phyloP scores from a whole-genome alignment of 441 rosid genomes.

The Hura crepitans region DNA sequence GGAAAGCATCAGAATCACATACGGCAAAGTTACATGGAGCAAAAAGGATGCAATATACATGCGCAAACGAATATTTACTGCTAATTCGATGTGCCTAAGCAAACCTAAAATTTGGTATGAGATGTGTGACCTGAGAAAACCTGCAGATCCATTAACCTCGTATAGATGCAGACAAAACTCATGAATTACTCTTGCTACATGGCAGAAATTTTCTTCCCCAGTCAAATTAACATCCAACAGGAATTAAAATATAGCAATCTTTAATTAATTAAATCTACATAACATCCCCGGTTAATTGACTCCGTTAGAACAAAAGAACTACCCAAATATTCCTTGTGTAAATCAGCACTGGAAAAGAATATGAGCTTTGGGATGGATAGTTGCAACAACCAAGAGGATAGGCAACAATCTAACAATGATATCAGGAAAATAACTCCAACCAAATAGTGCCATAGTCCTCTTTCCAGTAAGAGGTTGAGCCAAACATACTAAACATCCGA shows the following conservation, averaged over 20 bases:
- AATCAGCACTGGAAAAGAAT: not conserved
- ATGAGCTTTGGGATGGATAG: not conserved
- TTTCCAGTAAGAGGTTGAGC: slow-evolving; percentile 1
- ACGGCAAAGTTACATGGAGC: not conserved
- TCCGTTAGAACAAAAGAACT: not conserved
- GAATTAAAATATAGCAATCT: not conserved
- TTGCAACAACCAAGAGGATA: no score
- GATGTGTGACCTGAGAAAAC: no score
- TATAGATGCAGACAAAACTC: not conserved
- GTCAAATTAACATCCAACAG: not conserved
- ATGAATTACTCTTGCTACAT: not conserved
- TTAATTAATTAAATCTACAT: no score
- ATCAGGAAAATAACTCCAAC: not conserved
- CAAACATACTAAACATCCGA: slow-evolving; percentile 5
- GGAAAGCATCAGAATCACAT: slow-evolving; percentile 26
- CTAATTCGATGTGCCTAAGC: no score
- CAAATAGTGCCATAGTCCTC: not conserved
- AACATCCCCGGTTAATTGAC: not conserved
- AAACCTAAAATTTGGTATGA: no score
- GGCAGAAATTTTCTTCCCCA: not conserved
- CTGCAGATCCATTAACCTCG: no score
- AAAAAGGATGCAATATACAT: no score
- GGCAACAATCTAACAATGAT: not conserved
- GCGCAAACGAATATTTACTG: no score
- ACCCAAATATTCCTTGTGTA: not conserved